Percentiles rank a stretch among this genome's conserved stretches.
phyloP scores from a whole-genome alignment of 306 rosid species.

The Prunus mume region DNA sequence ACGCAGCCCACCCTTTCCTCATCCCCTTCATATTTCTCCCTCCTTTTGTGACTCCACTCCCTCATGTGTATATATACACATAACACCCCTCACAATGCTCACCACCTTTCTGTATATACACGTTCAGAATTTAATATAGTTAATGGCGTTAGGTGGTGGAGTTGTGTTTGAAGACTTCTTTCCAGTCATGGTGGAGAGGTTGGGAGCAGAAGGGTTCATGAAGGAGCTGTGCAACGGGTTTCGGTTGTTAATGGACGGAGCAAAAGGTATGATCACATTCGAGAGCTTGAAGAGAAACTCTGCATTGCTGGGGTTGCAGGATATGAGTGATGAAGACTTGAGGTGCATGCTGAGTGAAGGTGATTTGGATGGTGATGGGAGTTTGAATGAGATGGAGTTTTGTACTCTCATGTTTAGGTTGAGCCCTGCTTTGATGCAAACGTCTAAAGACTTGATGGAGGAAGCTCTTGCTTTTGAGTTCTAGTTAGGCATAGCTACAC shows the following conservation, averaged over 20 bases:
- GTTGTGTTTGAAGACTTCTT: constrained; percentile 66
- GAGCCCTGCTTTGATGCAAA: constrained; percentile 75
- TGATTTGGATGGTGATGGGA: constrained; percentile 77
- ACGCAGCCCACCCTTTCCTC: not conserved
- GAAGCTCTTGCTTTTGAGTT: constrained; percentile 27
- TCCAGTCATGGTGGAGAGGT: constrained; percentile 67
- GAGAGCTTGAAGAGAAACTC: constrained; percentile 83
- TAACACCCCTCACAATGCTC: not conserved
- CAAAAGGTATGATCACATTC: constrained; percentile 60
- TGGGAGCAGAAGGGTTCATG: constrained; percentile 75
- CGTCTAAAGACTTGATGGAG: constrained; percentile 48
- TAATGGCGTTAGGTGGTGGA: constrained; percentile 45
- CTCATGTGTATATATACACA: not conserved
- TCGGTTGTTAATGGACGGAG: constrained; percentile 56
- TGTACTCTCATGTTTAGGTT: constrained; percentile 80
- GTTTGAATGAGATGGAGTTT: constrained; percentile 75
- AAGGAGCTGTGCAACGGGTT: constrained; percentile 73
- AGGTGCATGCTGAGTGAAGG: constrained; percentile 76
- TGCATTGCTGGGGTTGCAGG: constrained; percentile 66
- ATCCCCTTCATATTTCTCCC: not conserved
- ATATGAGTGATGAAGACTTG: constrained; percentile 66
- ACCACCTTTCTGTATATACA: not conserved
- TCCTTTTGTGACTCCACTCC: not conserved
- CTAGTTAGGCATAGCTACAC: not conserved
- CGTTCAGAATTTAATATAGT: not conserved